Percentiles rank a stretch among this genome's conserved stretches.
Conservation (phyloP, 2,329 filamentous ascomycete genomes). For the Pleoardoris graminearum region DNA sequence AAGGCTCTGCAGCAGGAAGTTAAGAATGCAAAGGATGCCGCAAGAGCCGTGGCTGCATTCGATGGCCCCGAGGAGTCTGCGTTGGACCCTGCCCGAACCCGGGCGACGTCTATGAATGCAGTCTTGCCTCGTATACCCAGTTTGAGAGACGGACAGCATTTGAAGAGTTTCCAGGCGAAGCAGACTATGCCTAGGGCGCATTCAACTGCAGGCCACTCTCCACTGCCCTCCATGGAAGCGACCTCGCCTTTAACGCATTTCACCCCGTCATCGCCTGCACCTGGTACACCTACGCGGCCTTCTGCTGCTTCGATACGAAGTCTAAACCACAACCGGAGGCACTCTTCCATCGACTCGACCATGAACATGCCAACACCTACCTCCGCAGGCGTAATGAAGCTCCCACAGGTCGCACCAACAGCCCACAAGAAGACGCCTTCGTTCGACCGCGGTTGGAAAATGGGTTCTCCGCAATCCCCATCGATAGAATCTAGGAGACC, state of each 20-base stretch:
- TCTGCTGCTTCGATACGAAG: constrained; percentile 83
- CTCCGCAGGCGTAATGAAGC: constrained; percentile 21
- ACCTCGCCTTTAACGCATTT: constrained; percentile 52
- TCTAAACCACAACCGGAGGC: constrained; percentile 80
- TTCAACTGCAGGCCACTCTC: constrained; percentile 37
- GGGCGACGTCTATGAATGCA: constrained; percentile 50
- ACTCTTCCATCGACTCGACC: constrained; percentile 81
- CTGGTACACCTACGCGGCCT: constrained; percentile 57
- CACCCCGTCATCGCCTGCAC: constrained; percentile 46
- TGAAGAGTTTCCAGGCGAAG: constrained; percentile 29
- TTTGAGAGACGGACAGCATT: constrained; percentile 37
- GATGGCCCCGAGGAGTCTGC: constrained; percentile 47
- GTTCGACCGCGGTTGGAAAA: constrained; percentile 63
- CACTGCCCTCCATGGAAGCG: constrained; percentile 36
- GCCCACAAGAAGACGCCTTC: constrained; percentile 59
- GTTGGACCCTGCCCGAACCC: constrained; percentile 51
- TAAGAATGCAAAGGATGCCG: constrained; percentile 56
- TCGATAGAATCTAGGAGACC: constrained; percentile 34
- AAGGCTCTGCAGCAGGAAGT: constrained; percentile 89
- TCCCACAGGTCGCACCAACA: constrained; percentile 22
- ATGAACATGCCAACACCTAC: constrained; percentile 32
- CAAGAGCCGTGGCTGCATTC: constrained; percentile 45
- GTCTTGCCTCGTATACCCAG: constrained; percentile 46
- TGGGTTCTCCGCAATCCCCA: constrained; percentile 47
- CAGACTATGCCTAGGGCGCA: constrained; percentile 37